phyloP scores from a whole-genome alignment of 179 eudicot species.

The Beta lomatogona region DNA sequence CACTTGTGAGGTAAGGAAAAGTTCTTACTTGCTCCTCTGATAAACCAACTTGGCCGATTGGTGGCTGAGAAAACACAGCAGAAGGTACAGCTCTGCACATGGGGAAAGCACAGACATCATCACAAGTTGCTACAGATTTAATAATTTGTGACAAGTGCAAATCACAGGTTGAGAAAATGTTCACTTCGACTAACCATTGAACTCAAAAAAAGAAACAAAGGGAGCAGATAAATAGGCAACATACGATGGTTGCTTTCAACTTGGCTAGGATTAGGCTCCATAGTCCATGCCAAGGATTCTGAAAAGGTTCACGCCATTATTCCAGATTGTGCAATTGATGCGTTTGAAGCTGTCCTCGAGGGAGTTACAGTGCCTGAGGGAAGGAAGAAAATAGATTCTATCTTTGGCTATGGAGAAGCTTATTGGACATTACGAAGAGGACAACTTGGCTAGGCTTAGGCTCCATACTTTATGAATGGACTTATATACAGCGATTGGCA shows the following conservation, averaged over 20 bases:
- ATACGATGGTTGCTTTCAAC: too few species aligned
- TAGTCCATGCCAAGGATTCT: too few species aligned
- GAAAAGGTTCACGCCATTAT: too few species aligned
- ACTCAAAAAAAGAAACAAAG: neutral
- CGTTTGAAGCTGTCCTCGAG: too few species aligned
- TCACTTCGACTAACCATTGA: neutral
- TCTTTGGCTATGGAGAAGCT: too few species aligned
- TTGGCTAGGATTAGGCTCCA: neutral
- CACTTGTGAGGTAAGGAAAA: neutral
- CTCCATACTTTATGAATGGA: neutral
- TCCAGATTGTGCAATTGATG: too few species aligned
- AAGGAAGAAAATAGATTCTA: too few species aligned
- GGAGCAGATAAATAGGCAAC: neutral
- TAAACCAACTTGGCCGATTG: constrained; percentile 90
- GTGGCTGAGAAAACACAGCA: constrained; percentile 98
- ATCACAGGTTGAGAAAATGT: neutral
- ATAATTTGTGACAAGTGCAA: neutral
- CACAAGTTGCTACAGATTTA: constrained; percentile 14
- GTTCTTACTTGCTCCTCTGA: constrained; percentile 84
- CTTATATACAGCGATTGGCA: neutral
- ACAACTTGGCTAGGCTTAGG: neutral
- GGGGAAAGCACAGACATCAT: constrained; percentile 28
- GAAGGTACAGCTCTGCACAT: constrained; percentile 79
- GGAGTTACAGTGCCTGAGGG: too few species aligned
- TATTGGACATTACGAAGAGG: neutral